Evolutionary conservation across 2,329 filamentous ascomycete genomes (phyloP).

Genomic region (Trichoderma simmonsii): DNA sequence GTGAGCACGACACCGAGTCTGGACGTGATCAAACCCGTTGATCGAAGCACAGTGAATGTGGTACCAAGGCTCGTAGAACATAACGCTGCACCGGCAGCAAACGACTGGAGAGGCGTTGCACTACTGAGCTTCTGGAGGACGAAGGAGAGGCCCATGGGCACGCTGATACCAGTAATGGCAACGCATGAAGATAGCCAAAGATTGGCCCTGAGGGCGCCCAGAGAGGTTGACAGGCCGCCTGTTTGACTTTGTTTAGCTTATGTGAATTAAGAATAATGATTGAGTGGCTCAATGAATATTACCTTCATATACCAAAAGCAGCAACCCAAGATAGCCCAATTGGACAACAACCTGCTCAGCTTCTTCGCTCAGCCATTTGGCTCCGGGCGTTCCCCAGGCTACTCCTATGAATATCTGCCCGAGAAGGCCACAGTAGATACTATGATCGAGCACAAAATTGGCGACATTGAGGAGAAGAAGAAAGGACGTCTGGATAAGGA

Average conservation of each 20-base stretch:
- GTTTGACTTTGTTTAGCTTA: not conserved
- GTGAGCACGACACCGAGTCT: conserved; percentile 61
- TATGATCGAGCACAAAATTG: conserved; percentile 54
- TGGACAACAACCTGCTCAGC: conserved; percentile 57
- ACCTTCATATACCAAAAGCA: conserved; percentile 71
- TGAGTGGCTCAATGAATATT: not conserved
- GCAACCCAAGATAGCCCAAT: conserved; percentile 69
- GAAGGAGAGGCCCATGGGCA: conserved; percentile 66
- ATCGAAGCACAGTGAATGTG: conserved; percentile 53
- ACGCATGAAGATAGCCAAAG: conserved; percentile 57
- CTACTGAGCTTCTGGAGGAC: conserved; percentile 48
- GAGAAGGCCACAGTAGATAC: conserved; percentile 67
- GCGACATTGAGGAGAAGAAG: conserved; percentile 59
- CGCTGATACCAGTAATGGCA: conserved; percentile 61
- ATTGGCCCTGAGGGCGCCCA: conserved; percentile 52
- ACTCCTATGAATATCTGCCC: conserved; percentile 70
- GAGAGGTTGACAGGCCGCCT: conserved; percentile 51
- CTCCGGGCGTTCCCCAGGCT: conserved; percentile 66
- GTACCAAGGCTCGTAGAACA: conserved; percentile 75
- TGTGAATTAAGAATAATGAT: not conserved
- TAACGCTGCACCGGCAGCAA: conserved; percentile 69
- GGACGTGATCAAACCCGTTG: conserved; percentile 42
- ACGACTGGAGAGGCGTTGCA: conserved; percentile 58
- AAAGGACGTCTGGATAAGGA: conserved; percentile 61
- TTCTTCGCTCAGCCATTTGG: conserved; percentile 52